Evolutionary conservation across 352 stramenopile species (phyloP), one percentile per base, ranked within the genome.

Genomic region (Globisporangium polare): DNA sequence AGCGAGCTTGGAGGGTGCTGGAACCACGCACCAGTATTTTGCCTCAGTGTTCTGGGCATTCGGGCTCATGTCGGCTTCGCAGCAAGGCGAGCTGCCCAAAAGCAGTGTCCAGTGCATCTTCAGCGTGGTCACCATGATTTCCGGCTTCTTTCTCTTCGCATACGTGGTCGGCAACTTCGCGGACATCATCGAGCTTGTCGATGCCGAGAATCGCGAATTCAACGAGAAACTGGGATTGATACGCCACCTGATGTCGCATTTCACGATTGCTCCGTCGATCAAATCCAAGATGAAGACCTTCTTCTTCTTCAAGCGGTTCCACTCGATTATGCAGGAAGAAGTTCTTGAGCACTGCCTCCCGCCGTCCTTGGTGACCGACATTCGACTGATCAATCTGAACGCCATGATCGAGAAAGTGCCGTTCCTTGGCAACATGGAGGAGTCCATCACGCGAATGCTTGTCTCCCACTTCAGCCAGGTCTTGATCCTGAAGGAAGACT

Each of bases 371-470:
- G 41, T 87, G n/a, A 80, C 75, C 2, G 77, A 87, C 47, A 80
- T 85, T 39, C 75, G 75, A 0, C 59, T 84, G 1, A 60, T 85
- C 13, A 71, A 85, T 33, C 37, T 87, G 17, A 69, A 75, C 31
- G 60, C 73, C 2, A 85, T 87, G 75, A 78, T 87, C 50, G 66
- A 53, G 6, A 83, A 88, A 57, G 78, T 88, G 3, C 58, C 75
- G 2, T 88, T 88, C 47, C 61, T 88, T 4, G 62, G 66, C 35
- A 69, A 62, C 2, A 80, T 78, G 75, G 71, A 77, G 54, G 65
- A 57, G n/a, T 75, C 65, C 8, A 68, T 85, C n/a, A 84, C 74
- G 20, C 68, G 75, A 9, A 74, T 84, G 69, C 66, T 87, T 17
- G 77, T 87, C 9, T 73, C 72, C 0, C 74, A 80, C 22, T 80